Evolutionary conservation across 2,329 filamentous ascomycete species (phyloP).

Genomic region (Monosporascus cannonballus): DNA sequence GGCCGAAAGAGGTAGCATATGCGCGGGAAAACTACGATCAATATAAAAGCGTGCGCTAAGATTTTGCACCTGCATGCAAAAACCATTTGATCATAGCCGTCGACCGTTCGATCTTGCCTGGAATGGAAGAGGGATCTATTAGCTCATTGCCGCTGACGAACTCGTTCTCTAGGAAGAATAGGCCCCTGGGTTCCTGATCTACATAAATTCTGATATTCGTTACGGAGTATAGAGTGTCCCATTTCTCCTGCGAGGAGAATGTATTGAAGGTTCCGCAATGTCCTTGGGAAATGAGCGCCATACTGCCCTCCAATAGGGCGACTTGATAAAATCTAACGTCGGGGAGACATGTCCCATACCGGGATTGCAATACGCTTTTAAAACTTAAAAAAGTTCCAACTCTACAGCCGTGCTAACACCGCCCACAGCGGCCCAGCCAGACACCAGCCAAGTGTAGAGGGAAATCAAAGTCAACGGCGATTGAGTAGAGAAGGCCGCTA

Average conservation of each 20-base stretch:
- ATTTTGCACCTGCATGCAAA: neutral
- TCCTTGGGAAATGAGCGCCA: neutral
- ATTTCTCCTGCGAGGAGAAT: neutral
- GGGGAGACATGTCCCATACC: neutral
- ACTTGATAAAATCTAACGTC: neutral
- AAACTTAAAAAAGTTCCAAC: neutral
- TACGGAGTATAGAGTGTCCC: neutral
- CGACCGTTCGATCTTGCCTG: no score
- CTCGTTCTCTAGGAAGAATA: no score
- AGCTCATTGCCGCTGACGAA: no score
- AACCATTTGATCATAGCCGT: neutral
- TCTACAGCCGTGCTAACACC: neutral
- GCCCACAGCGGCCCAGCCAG: neutral
- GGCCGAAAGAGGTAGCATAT: no score
- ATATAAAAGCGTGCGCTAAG: neutral
- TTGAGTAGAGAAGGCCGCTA: no score
- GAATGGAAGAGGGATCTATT: rapidly evolving
- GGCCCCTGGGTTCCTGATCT: no score
- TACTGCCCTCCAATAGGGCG: neutral
- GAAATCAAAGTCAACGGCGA: no score
- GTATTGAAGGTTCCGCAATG: neutral
- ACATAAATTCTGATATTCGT: no score
- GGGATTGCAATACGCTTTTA: neutral
- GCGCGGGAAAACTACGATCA: rapidly evolving
- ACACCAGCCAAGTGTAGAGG: no score